These are phyloP conservation scores for Allium sativum DNA, from an alignment of 106 monocot genomes.

Conservation along the genomic window DNA sequence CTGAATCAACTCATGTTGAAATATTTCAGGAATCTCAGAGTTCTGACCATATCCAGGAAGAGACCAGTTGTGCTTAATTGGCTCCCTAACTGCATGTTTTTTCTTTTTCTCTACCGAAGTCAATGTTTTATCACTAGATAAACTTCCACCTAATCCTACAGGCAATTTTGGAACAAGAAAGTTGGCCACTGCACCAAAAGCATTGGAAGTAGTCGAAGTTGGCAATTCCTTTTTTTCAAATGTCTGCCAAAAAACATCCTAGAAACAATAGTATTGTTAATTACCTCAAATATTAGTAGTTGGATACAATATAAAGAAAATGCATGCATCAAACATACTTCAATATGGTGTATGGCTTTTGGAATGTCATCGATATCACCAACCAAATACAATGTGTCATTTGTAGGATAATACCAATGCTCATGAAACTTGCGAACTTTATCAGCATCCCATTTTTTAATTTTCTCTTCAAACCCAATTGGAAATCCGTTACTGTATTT, in stretches of 20 bases:
- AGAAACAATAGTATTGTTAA: background rate
- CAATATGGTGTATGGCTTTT: constrained; percentile 51
- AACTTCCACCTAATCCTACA: constrained; percentile 43
- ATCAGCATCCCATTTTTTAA: constrained; percentile 90
- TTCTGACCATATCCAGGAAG: constrained; percentile 41
- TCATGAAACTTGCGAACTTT: constrained; percentile 93
- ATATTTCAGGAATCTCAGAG: constrained; percentile 62
- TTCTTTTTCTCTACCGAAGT: constrained; percentile 44
- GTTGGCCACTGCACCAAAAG: constrained; percentile 88
- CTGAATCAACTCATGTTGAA: constrained; percentile 97
- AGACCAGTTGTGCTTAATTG: constrained; percentile 89
- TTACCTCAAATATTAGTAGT: background rate
- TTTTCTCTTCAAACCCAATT: constrained; percentile 96
- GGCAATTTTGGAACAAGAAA: constrained; percentile 87
- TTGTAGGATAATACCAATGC: constrained; percentile 98
- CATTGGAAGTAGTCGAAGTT: constrained; percentile 24
- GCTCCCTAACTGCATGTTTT: constrained; percentile 63
- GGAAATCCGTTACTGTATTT: constrained; percentile 92
- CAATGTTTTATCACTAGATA: constrained; percentile 48
- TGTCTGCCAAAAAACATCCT: constrained; percentile 64
- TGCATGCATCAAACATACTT: constrained; percentile 29
- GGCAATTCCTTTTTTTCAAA: constrained; percentile 31
- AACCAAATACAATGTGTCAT: constrained; percentile 93
- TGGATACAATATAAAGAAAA: constrained; percentile 2
- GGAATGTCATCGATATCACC: constrained; percentile 74